Conservation (phyloP, 768 basidiomycete genomes). For the Naganishia onofrii region DNA sequence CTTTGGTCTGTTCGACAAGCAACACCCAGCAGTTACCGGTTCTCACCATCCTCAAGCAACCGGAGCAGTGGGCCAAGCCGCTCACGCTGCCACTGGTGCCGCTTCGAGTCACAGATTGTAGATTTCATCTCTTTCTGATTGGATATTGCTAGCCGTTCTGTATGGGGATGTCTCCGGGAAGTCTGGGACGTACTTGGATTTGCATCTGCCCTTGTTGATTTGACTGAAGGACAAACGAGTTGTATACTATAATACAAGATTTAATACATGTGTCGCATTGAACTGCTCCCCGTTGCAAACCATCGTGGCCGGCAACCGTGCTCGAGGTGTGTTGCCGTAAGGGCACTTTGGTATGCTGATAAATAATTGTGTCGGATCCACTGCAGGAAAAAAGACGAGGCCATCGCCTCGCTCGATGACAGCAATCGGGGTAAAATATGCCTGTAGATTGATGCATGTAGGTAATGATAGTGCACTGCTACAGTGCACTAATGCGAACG, state of each 20-base stretch:
- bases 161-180: constrained; percentile 3
- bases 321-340: too few relatives aligned
- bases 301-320: too few relatives aligned
- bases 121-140: not conserved
- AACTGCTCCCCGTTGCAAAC: not conserved
- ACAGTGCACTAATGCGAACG: too few relatives aligned
- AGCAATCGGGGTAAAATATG: too few relatives aligned
- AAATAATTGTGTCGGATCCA: too few relatives aligned
- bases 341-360: too few relatives aligned
- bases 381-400: too few relatives aligned
- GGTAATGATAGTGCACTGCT: too few relatives aligned
- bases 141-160: constrained; percentile 1
- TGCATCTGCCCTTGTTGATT: constrained; percentile 8
- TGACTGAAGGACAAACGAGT: not conserved
- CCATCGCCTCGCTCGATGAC: too few relatives aligned
- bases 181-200: not conserved
- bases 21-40: constrained; percentile 49
- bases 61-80: not conserved
- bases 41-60: constrained; percentile 36
- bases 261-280: constrained; percentile 3
- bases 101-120: constrained; percentile 5
- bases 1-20: constrained; percentile 49
- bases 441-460: too few relatives aligned
- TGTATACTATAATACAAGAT: constrained; percentile 23
- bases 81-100: constrained; percentile 22